Percentiles rank a stretch among this genome's conserved stretches.
phyloP scores from a whole-genome alignment of 108 stramenopile species.

The Nitzschia sp. region DNA sequence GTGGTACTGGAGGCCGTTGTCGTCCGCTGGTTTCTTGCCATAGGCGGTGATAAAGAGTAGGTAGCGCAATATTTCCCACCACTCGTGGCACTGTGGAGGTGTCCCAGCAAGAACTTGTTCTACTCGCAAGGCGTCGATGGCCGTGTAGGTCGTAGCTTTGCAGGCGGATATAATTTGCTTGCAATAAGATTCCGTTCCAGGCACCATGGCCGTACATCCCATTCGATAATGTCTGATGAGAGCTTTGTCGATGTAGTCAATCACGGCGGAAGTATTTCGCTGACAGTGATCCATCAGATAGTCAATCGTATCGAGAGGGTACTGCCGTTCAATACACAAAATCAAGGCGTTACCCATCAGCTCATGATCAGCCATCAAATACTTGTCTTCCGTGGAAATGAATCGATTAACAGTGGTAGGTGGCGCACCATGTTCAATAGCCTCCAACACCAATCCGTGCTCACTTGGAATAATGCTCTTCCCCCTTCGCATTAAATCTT shows the following conservation, averaged over 20 bases:
- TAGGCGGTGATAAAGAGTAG: slow-evolving; percentile 29
- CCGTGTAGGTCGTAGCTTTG: slow-evolving; percentile 3
- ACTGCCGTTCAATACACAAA: slow-evolving; percentile 32
- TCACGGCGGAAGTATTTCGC: slow-evolving; percentile 20
- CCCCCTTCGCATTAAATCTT: slow-evolving; percentile 19
- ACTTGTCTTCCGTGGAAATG: slow-evolving; percentile 25
- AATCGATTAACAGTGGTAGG: slow-evolving; percentile 22
- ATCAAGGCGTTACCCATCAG: slow-evolving; percentile 30
- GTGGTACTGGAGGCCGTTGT: slow-evolving; percentile 3
- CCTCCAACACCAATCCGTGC: slow-evolving; percentile 30
- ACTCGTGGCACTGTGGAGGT: slow-evolving; percentile 20
- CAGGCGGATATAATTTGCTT: slow-evolving; percentile 27
- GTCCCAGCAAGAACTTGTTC: slow-evolving; percentile 4
- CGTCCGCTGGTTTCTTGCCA: slow-evolving; percentile 13
- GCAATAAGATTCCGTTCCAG: slow-evolving; percentile 17
- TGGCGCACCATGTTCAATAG: slow-evolving; percentile 25
- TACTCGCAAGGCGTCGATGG: neutral
- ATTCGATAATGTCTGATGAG: slow-evolving; percentile 20
- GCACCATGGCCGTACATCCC: slow-evolving; percentile 11
- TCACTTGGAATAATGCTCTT: slow-evolving; percentile 28
- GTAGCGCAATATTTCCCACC: slow-evolving; percentile 33
- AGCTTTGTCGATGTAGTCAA: slow-evolving; percentile 25
- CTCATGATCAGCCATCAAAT: slow-evolving; percentile 31
- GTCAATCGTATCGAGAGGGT: slow-evolving; percentile 23
- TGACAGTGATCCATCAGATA: slow-evolving; percentile 28